Evolutionary conservation across 2,329 filamentous ascomycete species (phyloP).

Genomic region (Lecanosticta acicola): DNA sequence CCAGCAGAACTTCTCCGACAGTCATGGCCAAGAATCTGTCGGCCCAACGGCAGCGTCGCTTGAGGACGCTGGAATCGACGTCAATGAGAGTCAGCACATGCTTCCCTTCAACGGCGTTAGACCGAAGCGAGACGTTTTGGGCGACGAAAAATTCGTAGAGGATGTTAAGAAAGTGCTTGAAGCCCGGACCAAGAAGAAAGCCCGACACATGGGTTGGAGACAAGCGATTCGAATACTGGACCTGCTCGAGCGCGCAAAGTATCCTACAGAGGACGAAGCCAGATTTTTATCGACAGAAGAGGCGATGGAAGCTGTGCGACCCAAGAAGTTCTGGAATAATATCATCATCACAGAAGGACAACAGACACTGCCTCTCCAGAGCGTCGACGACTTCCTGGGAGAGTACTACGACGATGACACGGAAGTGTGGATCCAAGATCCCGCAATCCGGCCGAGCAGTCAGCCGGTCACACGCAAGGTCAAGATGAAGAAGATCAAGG

Average conservation of each 20-base stretch:
- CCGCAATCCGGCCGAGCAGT: constrained; percentile 11
- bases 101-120: no score
- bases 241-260: constrained; percentile 23
- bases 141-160: neutral
- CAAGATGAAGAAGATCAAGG: constrained; percentile 24
- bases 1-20: no score
- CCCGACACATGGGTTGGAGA: constrained; percentile 16
- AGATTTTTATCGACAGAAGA: constrained; percentile 22
- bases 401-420: constrained; percentile 30
- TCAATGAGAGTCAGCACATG: no score
- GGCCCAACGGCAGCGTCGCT: no score
- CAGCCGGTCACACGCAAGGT: constrained; percentile 15
- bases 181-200: constrained; percentile 3
- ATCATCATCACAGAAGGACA: constrained; percentile 27
- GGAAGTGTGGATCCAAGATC: constrained; percentile 28
- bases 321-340: constrained; percentile 21
- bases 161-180: neutral
- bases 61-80: no score
- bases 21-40: no score
- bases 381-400: constrained; percentile 22
- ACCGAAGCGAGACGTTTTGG: neutral
- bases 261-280: constrained; percentile 20
- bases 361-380: constrained; percentile 26
- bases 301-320: constrained; percentile 18
- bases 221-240: constrained; percentile 22